phyloP scores from a whole-genome alignment of 2,329 filamentous ascomycete genomes.

The Trichophyton equinum region DNA sequence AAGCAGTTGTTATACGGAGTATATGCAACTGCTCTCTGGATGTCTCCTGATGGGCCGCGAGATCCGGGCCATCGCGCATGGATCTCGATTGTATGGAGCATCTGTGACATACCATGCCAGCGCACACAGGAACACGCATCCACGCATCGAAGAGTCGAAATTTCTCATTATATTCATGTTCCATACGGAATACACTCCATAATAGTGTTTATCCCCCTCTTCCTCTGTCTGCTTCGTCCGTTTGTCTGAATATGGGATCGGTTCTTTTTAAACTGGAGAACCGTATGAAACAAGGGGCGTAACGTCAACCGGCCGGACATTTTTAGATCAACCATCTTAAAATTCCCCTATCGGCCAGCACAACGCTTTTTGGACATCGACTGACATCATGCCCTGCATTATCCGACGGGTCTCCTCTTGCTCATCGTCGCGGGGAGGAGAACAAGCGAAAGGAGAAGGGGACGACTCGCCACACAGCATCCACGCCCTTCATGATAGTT shows the following conservation, averaged over 20 bases:
- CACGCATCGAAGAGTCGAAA: background rate
- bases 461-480: background rate
- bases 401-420: background rate
- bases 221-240: background rate
- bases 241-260: background rate
- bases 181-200: too few species aligned
- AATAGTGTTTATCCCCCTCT: too few species aligned
- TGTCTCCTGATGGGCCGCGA: background rate
- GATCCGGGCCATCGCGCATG: background rate
- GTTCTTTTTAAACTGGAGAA: background rate
- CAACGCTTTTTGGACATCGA: background rate
- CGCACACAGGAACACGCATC: background rate
- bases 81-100: background rate
- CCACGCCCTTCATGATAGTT: background rate
- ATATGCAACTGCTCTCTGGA: too few species aligned
- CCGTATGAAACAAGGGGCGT: background rate
- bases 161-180: background rate
- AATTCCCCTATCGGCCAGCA: slow-evolving; percentile 1
- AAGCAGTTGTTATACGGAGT: too few species aligned
- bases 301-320: background rate
- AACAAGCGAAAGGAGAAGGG: background rate
- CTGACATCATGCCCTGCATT: background rate
- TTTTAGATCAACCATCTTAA: background rate
- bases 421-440: background rate
- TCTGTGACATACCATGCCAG: background rate